Percentiles rank a stretch among this genome's conserved stretches.
Evolutionary conservation across 2,329 filamentous ascomycete genomes (phyloP).

Genomic region (Boeremia lycopersici): DNA sequence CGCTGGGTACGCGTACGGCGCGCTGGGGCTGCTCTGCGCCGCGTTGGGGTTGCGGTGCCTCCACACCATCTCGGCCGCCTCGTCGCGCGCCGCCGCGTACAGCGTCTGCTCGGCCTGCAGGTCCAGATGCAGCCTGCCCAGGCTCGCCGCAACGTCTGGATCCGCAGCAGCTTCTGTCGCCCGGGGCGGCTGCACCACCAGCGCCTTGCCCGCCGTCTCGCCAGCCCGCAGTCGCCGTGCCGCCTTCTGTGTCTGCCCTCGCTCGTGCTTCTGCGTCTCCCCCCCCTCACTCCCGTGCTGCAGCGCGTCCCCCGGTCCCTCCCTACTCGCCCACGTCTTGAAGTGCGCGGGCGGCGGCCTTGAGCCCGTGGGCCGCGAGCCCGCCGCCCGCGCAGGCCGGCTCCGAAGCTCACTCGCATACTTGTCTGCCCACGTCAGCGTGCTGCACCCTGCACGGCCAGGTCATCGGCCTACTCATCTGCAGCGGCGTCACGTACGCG

Average conservation of each 20-base stretch:
- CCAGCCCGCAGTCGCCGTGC: no score
- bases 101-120: conserved; percentile 67
- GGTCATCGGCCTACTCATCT: no score
- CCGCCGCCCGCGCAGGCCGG: conserved; percentile 70
- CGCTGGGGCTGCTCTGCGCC: conserved; percentile 63
- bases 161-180: no score
- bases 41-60: conserved; percentile 73
- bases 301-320: conserved; percentile 21
- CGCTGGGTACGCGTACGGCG: conserved; percentile 62
- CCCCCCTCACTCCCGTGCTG: conserved; percentile 25
- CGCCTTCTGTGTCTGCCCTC: no score
- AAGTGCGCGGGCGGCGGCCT: conserved; percentile 65
- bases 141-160: conserved; percentile 63
- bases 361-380: conserved; percentile 74
- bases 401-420: conserved; percentile 74
- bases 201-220: conserved; percentile 35
- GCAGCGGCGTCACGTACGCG: conserved; percentile 44
- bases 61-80: conserved; percentile 80
- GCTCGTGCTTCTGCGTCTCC: conserved; percentile 40
- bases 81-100: conserved; percentile 73
- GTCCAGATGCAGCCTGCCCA: no score
- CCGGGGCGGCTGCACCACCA: conserved; percentile 58
- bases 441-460: no score
- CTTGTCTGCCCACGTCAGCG: conserved; percentile 57
- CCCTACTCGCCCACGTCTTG: conserved; percentile 44